Conservation (phyloP, 768 basidiomycete species). For the Auricularia heimuer region DNA sequence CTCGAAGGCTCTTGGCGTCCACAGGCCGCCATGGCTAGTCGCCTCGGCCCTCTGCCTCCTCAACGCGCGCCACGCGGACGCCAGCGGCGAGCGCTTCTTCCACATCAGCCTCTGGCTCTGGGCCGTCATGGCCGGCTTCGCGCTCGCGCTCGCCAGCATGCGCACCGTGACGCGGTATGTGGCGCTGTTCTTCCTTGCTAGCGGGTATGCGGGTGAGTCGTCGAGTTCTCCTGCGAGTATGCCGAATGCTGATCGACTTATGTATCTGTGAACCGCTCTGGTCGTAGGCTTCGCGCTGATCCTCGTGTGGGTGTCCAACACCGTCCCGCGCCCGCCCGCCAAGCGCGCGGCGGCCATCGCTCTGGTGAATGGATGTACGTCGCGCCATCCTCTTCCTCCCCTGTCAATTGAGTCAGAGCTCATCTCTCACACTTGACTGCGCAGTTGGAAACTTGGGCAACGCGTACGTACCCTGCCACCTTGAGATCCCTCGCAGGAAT, state of each 20-base stretch:
- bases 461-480: conserved; percentile 1
- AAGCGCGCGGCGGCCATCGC: conserved; percentile 48
- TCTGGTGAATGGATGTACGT: conserved; percentile 42
- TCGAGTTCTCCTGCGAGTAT: background rate
- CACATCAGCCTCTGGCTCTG: conserved; percentile 50
- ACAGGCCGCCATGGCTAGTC: no score
- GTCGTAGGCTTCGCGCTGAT: conserved; percentile 31
- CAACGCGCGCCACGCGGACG: conserved; percentile 52
- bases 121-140: conserved; percentile 49
- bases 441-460: conserved; percentile 12
- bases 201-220: conserved; percentile 35
- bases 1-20: no score
- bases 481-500: background rate
- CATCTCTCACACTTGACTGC: background rate
- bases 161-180: conserved; percentile 46
- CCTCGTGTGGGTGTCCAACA: conserved; percentile 54
- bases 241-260: background rate
- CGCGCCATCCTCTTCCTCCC: background rate
- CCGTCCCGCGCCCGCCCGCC: conserved; percentile 50
- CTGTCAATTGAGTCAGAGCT: background rate
- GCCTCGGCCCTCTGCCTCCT: conserved; percentile 38
- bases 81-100: conserved; percentile 56
- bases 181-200: conserved; percentile 54
- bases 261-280: background rate
- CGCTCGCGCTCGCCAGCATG: conserved; percentile 48